Evolutionary conservation across 192 early-diverging fungal genomes (phyloP), one percentile per base, ranked within the genome.

Genomic region (Podila horticola): DNA sequence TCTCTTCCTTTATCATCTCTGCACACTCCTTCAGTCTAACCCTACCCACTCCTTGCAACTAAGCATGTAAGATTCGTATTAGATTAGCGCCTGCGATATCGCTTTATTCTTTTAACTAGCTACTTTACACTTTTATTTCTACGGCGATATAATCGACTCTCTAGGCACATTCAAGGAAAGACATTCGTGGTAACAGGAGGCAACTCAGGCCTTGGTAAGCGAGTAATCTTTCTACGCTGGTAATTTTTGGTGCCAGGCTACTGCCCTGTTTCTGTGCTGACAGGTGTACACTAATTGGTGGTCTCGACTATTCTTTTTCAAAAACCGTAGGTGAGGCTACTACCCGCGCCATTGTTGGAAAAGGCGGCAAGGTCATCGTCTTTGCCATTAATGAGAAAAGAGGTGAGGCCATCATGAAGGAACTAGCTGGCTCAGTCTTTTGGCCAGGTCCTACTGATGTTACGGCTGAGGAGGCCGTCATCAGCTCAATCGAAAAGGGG

Each of bases 131-230:
- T 34, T 34, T 34, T 34, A 34, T 34, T 34, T 34, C 33, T 34
- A 34, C 33, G 33, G 33, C 33, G 33, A 34, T 34, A 34, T 34
- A 34, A 34, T 34, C 33, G 33, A 34, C 33, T 34, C 33, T 34
- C 33, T 34, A 87, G 84, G 86, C 74, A 71, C 48, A 86, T 88
- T 24, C 70, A 84, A 58, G 86, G 86, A 69, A 88, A 86, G 57
- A 84, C 75, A 5, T 88, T 86, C 66, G 71, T 88, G 58, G 86
- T 88, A 26, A 88, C 86, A 17, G 86, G 86, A 59, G 86, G 86
- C 64, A 86, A 82, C 64, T 84, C 76, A 22, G 71, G 69, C 57
- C 71, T 66, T 20, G 66, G 74, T 67, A 72, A 50, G 33, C 41
- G 15, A 41, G 34, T 20, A 20, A 26, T 36, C 65, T 49, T 17